Percentiles rank a stretch among this genome's conserved stretches.
Evolutionary conservation across 2,329 filamentous ascomycete genomes (phyloP).

Genomic region (Beauveria varroae): DNA sequence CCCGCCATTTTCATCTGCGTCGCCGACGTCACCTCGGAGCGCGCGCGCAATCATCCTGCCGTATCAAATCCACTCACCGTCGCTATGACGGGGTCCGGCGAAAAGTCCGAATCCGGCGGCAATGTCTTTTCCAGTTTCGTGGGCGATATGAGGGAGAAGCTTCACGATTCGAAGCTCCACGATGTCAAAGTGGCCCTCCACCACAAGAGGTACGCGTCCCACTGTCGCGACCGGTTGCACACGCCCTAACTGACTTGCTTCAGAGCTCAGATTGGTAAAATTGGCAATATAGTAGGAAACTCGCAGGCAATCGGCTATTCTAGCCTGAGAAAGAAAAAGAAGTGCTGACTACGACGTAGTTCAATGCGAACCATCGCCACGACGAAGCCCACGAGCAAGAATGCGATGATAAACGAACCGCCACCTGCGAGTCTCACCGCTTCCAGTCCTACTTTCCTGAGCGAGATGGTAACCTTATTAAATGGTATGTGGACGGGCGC

Average conservation of each 20-base stretch:
- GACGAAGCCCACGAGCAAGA: constrained; percentile 85
- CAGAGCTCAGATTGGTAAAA: constrained; percentile 52
- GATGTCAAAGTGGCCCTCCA: constrained; percentile 50
- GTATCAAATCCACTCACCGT: neutral
- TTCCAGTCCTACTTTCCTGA: constrained; percentile 90
- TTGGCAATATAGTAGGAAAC: constrained; percentile 48
- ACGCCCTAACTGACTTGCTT: neutral
- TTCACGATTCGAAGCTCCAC: constrained; percentile 45
- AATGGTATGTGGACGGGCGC: constrained; percentile 95
- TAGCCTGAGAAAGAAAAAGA: neutral
- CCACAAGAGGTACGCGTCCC: constrained; percentile 48
- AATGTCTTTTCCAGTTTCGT: constrained; percentile 27
- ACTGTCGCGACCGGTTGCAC: neutral
- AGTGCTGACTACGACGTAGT: constrained; percentile 27
- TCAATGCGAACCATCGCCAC: constrained; percentile 86
- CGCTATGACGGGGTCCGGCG: constrained; percentile 22
- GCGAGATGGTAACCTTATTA: constrained; percentile 75
- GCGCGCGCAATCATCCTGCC: neutral
- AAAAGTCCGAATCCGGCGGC: constrained; percentile 17
- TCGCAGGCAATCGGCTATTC: neutral
- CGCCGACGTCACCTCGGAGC: neutral
- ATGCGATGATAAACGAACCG: constrained; percentile 72
- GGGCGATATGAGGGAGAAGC: constrained; percentile 48
- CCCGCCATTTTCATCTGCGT: neutral
- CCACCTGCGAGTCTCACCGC: constrained; percentile 65